Evolutionary conservation across 208 protist genomes (phyloP).

Genomic region (Borovskyia barvae): DNA sequence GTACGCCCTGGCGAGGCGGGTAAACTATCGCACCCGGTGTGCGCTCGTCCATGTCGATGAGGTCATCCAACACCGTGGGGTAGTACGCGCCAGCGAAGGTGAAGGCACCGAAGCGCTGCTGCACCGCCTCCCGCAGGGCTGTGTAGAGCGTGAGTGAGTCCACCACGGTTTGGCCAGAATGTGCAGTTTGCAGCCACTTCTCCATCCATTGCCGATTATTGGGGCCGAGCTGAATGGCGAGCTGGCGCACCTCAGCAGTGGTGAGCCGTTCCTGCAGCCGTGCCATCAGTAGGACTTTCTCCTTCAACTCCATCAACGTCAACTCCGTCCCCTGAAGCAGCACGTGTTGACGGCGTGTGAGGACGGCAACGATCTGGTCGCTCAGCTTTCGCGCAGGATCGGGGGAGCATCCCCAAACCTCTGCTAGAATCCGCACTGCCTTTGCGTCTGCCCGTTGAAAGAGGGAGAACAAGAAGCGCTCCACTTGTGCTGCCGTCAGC

Average conservation of each 20-base stretch:
- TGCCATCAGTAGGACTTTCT: conserved; percentile 48
- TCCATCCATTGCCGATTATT: conserved; percentile 30
- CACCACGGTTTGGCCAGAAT: neutral
- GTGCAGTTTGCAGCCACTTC: conserved; percentile 10
- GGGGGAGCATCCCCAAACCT: conserved; percentile 21
- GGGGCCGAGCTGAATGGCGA: conserved; percentile 33
- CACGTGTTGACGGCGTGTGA: conserved; percentile 37
- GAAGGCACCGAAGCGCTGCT: conserved; percentile 19
- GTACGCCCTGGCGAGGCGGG: conserved; percentile 9
- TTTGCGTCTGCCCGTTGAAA: conserved; percentile 22
- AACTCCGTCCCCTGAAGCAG: conserved; percentile 47
- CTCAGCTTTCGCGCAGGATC: conserved; percentile 34
- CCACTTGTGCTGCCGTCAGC: conserved; percentile 19
- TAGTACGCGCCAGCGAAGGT: conserved; percentile 50
- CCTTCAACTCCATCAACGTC: conserved; percentile 49
- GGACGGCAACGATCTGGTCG: conserved; percentile 42
- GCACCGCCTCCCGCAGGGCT: conserved; percentile 24
- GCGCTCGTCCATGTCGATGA: conserved; percentile 66
- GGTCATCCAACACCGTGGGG: conserved; percentile 45
- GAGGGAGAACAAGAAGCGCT: conserved; percentile 18
- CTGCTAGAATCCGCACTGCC: conserved; percentile 14
- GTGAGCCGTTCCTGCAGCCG: conserved; percentile 44
- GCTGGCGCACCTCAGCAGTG: conserved; percentile 20
- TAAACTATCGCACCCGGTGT: conserved; percentile 16
- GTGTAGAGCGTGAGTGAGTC: conserved; percentile 18